Base-by-base conservation (phyloP, 306 rosid genomes). In the Vigna unguiculata region DNA sequence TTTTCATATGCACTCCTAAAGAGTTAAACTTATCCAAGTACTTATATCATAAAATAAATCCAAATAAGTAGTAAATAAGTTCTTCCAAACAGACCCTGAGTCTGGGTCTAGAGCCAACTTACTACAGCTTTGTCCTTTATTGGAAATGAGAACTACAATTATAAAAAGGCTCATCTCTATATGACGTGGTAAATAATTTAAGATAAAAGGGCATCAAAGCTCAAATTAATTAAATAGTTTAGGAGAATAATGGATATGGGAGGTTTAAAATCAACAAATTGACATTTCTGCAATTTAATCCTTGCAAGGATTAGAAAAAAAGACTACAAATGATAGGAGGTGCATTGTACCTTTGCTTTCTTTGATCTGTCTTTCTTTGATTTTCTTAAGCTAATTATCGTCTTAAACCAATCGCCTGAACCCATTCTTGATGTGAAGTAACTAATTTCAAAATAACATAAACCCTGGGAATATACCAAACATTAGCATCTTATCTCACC, bases 401-500 rank as follows among this genome's bases (percentile, higher is more conserved):
- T 78, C 91, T 86, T 96, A 81, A 96, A 89, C 99, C 97, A 96
- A 76, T 80, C 60, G 77, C 99, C 99, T 69, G 99, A 91, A 72
- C 96, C 97, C 99, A 96, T 96, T 62, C 63, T 78, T 51, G 71
- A 71, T 28, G 48, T 67, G 40, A 62, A 62, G 69, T 63, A 73
- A 49, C 85, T 82, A 54, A 71, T 19, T 71, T 69, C 78, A 85
- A 52, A 71, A 82, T 34, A 84, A 78, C 80, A 79, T 74, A 86
- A 28, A 74, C 53, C 97, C 87, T 87, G 82, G 19, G 36, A 82
- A 60, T 68, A 68, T 24, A 67, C 24, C 53, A 57, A 77, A 47
- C 41, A 85, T 86, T 78, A 86, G 83, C 70, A 58, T 21, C 61
- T 67, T 61, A 62, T 71, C 61, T 70, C 62, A 62, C 71, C 58